Evolutionary conservation across 495 filamentous ascomycete genomes (phyloP), one percentile per base, ranked within the genome.

Genomic region (Penicillium coffeae): DNA sequence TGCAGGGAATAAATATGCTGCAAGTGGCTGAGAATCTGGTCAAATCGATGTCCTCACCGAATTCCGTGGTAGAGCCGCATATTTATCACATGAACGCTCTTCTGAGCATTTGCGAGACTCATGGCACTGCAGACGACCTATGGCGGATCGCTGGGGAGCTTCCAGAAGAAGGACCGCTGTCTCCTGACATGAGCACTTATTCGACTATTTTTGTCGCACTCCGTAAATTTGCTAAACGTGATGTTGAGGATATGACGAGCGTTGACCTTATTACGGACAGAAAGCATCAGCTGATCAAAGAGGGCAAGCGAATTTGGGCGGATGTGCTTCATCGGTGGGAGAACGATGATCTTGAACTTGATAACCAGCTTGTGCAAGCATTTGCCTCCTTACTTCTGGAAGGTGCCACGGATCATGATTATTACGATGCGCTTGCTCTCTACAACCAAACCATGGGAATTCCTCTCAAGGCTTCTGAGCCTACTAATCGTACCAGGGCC

Each of bases 31-130:
- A 86, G 14, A 69, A 75, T 14, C 73, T 94, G 15, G 96, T 93
- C 67, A 74, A 83, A 49, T 84, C 81, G 36, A 86, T 96, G 72
- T 68, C 71, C 30, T 69, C 65, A 1, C 63, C 74, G 2, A 82
- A 78, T 33, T 78, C 77, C 0, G 65, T 64, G 1, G 67, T 92
- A 41, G 68, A 80, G 49, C 86, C 83, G 1, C 82, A 78, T 49
- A 84, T 86, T 8, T 84, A 88, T 39, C 93, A 97, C 59, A 81
- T 84, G 38, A 96, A 98, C 63, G 88, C 90, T 6, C 80, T 90
- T 47, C 72, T 98, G 12, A 82, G 85, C 36, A 86, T 90, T 3
- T 96, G 91, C 59, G 77, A 80, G 20, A 72, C 78, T 18, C 80
- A 85, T 7, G 56, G 66, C 1, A 83, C 95, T 57, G 70, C 91